phyloP scores from a whole-genome alignment of 2,329 filamentous ascomycete genomes.

The Exserohilum rostratum region DNA sequence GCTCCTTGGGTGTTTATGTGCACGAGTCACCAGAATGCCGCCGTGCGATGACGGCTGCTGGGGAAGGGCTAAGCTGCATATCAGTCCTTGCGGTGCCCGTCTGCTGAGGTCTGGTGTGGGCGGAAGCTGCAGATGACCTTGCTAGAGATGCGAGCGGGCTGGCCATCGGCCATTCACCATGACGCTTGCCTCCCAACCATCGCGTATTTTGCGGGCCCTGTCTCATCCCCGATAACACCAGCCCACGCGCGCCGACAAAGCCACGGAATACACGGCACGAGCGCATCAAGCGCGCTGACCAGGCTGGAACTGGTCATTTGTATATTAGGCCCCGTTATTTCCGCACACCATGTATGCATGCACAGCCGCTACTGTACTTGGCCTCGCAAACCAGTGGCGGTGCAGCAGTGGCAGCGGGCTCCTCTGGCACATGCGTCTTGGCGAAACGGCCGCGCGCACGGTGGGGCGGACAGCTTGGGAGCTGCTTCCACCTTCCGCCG shows the following conservation, averaged over 20 bases:
- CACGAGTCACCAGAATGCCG: slow-evolving; percentile 22
- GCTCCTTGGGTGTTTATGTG: slow-evolving; percentile 20
- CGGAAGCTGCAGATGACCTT: slow-evolving; percentile 32
- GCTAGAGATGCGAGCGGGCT: slow-evolving; percentile 8
- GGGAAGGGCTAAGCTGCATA: slow-evolving; percentile 12
- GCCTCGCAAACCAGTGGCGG: too few relatives aligned
- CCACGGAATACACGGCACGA: not conserved
- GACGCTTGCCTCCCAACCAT: slow-evolving; percentile 9
- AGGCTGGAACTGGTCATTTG: not conserved
- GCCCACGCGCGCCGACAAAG: slow-evolving; percentile 3
- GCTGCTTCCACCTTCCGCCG: not conserved
- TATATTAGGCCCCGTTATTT: too few relatives aligned
- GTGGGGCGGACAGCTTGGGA: not conserved
- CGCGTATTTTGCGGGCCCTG: slow-evolving; percentile 13
- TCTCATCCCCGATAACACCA: slow-evolving; percentile 15
- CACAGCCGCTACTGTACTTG: too few relatives aligned
- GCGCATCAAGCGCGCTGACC: not conserved
- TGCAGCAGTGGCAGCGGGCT: not conserved
- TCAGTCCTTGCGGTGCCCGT: slow-evolving; percentile 16
- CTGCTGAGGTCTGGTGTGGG: slow-evolving; percentile 19
- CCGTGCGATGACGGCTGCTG: slow-evolving; percentile 11
- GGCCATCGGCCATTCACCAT: slow-evolving; percentile 17
- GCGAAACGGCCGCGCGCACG: not conserved
- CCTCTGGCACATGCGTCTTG: not conserved
- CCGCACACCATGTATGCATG: too few relatives aligned